Percentiles rank a stretch among this genome's conserved stretches.
phyloP scores from a whole-genome alignment of 306 rosid genomes.

The Prunus fruticosa region DNA sequence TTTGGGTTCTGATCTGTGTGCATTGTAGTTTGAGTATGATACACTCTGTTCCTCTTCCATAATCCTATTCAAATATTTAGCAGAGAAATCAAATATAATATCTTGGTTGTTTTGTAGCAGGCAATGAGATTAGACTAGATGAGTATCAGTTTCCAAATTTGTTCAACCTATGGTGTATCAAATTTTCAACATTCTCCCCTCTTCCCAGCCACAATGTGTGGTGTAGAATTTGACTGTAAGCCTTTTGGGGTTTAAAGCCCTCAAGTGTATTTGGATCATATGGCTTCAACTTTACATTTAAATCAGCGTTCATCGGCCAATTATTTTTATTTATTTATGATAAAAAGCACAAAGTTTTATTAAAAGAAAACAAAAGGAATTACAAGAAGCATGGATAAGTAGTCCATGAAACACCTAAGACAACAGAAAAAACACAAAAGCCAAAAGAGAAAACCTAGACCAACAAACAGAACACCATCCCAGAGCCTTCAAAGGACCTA shows the following conservation, averaged over 20 bases:
- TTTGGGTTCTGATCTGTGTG: neutral
- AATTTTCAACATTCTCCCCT: neutral
- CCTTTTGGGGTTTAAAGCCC: neutral
- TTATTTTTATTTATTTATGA: too few species aligned
- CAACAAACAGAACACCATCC: too few species aligned
- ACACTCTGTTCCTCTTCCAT: neutral
- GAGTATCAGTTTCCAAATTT: neutral
- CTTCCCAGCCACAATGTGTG: neutral
- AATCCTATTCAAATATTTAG: neutral
- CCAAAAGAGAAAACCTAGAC: too few species aligned
- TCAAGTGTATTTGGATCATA: neutral
- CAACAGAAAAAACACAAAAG: too few species aligned
- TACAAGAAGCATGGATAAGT: too few species aligned
- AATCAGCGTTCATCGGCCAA: neutral
- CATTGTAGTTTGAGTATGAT: neutral
- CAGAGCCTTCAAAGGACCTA: too few species aligned
- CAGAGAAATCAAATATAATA: neutral
- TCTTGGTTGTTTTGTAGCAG: neutral
- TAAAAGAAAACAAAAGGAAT: too few species aligned
- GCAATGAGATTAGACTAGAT: neutral
- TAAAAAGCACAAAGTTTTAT: too few species aligned
- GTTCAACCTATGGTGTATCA: conserved; percentile 1
- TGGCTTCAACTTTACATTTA: neutral
- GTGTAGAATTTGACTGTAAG: neutral
- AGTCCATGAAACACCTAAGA: too few species aligned